Percentiles rank a stretch among this genome's conserved stretches.
Conservation (phyloP, 2,329 filamentous ascomycete species). For the Graphium sp. region DNA sequence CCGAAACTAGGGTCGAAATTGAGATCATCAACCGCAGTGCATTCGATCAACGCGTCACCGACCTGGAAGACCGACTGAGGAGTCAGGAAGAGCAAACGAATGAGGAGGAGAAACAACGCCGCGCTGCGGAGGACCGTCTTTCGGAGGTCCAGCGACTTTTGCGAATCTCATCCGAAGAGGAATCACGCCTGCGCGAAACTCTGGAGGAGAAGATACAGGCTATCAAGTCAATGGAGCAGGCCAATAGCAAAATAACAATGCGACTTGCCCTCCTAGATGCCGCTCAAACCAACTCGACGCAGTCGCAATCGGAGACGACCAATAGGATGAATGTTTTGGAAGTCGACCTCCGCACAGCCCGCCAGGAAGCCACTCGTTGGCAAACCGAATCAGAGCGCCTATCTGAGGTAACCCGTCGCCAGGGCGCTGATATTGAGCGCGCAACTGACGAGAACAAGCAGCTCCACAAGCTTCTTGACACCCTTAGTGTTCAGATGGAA, state of each 20-base stretch:
- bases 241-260: conserved; percentile 36
- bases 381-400: conserved; percentile 43
- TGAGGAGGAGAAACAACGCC: conserved; percentile 43
- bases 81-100: conserved; percentile 47
- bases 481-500: conserved; percentile 61
- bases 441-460: conserved; percentile 49
- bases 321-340: conserved; percentile 37
- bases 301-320: conserved; percentile 35
- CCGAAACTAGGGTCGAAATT: conserved; percentile 40
- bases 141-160: conserved; percentile 57
- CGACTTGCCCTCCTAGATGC: conserved; percentile 52
- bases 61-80: conserved; percentile 52
- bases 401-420: conserved; percentile 30
- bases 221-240: conserved; percentile 41
- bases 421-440: conserved; percentile 29
- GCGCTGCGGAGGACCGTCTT: conserved; percentile 54
- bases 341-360: conserved; percentile 33
- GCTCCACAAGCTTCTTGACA: conserved; percentile 56
- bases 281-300: conserved; percentile 39
- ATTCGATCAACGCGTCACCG: conserved; percentile 43
- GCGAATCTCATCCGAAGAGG: conserved; percentile 55
- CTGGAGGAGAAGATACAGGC: conserved; percentile 54
- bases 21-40: conserved; percentile 44
- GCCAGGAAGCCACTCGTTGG: conserved; percentile 43
- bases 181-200: conserved; percentile 47